Evolutionary conservation across 164 flowering plant species (phyloP), one percentile per base, ranked within the genome.

Genomic region (Berberis vulgaris): DNA sequence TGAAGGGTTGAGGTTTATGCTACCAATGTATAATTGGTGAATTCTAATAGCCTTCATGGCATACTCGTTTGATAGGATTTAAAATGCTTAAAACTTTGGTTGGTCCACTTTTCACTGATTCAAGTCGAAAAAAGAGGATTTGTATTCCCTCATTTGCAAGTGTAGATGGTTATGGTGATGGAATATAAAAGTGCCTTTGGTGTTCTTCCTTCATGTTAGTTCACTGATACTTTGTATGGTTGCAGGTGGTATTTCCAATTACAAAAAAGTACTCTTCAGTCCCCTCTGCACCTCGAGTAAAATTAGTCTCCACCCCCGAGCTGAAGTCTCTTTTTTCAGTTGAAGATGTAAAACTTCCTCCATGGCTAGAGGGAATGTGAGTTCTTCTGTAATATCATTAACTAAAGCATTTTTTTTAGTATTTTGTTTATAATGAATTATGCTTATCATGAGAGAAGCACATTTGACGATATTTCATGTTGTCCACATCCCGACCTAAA

Each of bases 311-410:
- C 63, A 72, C 93, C 54, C 59, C 91, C 52, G 97, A 91, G 64
- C 61, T 94, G 74, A 88, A 80, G 76, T 65, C 84, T 50, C 63
- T 91, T 11, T 81, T 91, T 71, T 80, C 95, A 3, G 60, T 85
- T 72, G 98, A 94, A 54, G 98, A 94, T 75, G 82, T 88, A 61
- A 94, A 83, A 73, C 98, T 91, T 71, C 95, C 89, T 65, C 49
- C 86, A 60, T 94, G 98, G 98, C 52, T 80, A 67, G 91, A 84
- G 67, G 96, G 97, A 65, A 94, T 94, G 98, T 94, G 80, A 75
- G 94, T 68, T 58, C 12, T 63, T 9, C 38, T 63, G 5, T 52
- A 3, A 43, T 12, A 42, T 60, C 41, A 47, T 5, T 2, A 8
- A 3, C 11, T 52, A 10, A 10, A 52, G n/a, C n/a, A 7, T 52